Base-by-base conservation (phyloP, 441 rosid species). In the Pelargonium australe region DNA sequence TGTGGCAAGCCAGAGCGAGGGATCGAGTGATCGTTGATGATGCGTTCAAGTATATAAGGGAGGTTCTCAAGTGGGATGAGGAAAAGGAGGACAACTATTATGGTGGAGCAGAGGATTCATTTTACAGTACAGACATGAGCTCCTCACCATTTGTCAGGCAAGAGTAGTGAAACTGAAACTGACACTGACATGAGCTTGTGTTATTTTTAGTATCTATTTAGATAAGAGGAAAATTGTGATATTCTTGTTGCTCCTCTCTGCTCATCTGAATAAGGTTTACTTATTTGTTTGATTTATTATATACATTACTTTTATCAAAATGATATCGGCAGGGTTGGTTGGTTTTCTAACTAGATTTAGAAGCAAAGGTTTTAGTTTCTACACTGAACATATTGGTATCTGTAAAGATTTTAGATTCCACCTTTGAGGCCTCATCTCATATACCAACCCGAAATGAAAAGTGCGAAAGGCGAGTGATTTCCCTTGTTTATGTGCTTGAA, bases 11-110 rank as follows among this genome's bases (percentile, higher is more conserved):
- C 5, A 78, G 83, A 73, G 97, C 94, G 3, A 86, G 99, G 76
- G 99, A 95, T 40, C 83, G 92, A 0, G 70, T 66, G 6, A 87
- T 88, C 1, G 81, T 92, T 5, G 88, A 90, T 17, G 98, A 92
- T 71, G 95, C 94, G n/a, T 95, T 95, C 65, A 92, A 90, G 85
- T 92, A 88, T 68, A 83, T 84, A 67, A 87, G 98, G 79, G 98
- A 95, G 82, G 92, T 95, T 71, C 85, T 95, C 67, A 92, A 87
- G 77, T 95, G 99, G 99, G 95, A 89, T 4, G 95, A 89, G 65
- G 91, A 89, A 79, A 89, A 83, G 76, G 97, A 85, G 37, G 96
- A 85, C 6, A 82, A 73, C 77, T 95, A 82, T 74, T 91, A 80
- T 11, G 89, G 87, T 20, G 91, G 82, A 37, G 86, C 74, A 44